These are phyloP conservation scores for Solanum chmielewskii DNA, from an alignment of 257 asterid genomes.

Conservation along the genomic window DNA sequence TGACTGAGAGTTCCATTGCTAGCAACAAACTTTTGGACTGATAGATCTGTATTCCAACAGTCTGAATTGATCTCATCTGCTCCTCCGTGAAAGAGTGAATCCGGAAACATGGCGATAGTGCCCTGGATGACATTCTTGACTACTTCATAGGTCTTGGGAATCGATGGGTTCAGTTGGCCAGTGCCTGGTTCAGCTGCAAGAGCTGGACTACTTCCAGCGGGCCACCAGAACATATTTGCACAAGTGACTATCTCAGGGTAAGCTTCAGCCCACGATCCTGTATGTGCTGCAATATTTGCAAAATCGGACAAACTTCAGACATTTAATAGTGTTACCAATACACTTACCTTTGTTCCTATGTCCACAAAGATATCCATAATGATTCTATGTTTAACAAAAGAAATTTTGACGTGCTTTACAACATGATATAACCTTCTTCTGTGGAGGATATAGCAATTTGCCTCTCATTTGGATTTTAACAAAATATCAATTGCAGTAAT, in stretches of 20 bases:
- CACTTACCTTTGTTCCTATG: background rate
- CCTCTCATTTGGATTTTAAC: background rate
- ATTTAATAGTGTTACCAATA: background rate
- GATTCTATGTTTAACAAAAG: background rate
- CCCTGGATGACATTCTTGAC: slow-evolving; percentile 47
- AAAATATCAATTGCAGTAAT: background rate
- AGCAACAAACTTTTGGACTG: slow-evolving; percentile 38
- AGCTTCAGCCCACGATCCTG: slow-evolving; percentile 93
- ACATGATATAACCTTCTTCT: background rate
- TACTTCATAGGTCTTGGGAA: slow-evolving; percentile 56
- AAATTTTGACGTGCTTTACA: background rate
- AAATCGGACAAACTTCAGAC: background rate
- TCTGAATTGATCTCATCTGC: slow-evolving; percentile 69
- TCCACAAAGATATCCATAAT: background rate
- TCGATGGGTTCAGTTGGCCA: slow-evolving; percentile 81
- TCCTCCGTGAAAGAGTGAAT: slow-evolving; percentile 65
- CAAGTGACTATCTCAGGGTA: slow-evolving; percentile 77
- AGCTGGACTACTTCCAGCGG: slow-evolving; percentile 49
- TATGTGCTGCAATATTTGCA: slow-evolving; percentile 53
- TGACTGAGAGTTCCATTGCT: slow-evolving; percentile 64
- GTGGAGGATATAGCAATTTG: background rate
- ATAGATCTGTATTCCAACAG: slow-evolving; percentile 71
- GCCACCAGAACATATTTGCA: slow-evolving; percentile 80
- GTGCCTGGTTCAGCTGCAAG: slow-evolving; percentile 87
- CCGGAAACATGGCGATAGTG: slow-evolving; percentile 61